Evolutionary conservation across 2,329 filamentous ascomycete species (phyloP).

Genomic region (Aspergillus arachidicola): DNA sequence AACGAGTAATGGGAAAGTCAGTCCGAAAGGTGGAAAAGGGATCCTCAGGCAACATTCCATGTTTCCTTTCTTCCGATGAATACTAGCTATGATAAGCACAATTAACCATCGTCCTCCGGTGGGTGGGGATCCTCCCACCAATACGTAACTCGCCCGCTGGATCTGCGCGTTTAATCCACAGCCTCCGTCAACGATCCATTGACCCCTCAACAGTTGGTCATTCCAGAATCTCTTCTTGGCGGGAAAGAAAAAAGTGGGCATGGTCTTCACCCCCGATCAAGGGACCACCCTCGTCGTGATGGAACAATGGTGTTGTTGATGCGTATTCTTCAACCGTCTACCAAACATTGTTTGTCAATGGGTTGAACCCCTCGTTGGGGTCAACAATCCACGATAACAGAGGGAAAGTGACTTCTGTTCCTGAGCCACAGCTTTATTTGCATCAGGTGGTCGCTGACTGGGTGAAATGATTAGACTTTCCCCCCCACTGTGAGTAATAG

Average conservation of each 20-base stretch:
- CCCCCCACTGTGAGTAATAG: constrained; percentile 1
- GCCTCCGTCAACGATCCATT: not conserved
- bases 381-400: constrained; percentile 7
- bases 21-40: not conserved
- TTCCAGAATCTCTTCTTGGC: not conserved
- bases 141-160: constrained; percentile 1
- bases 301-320: not conserved
- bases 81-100: no score
- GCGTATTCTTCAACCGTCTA: not conserved
- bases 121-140: not conserved
- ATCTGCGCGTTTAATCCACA: not conserved
- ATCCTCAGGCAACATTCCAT: not conserved
- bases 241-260: not conserved
- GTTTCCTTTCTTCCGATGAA: not conserved
- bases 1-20: not conserved
- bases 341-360: not conserved
- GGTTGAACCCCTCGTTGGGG: constrained; percentile 14
- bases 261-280: not conserved
- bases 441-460: constrained; percentile 1
- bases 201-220: constrained; percentile 6
- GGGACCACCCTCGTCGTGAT: not conserved
- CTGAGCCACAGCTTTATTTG: not conserved
- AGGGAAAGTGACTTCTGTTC: not conserved
- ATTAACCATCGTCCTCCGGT: no score
- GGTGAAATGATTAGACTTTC: not conserved